Base-by-base conservation (phyloP, 2,329 filamentous ascomycete species). In the Microcyclospora pomicola region DNA sequence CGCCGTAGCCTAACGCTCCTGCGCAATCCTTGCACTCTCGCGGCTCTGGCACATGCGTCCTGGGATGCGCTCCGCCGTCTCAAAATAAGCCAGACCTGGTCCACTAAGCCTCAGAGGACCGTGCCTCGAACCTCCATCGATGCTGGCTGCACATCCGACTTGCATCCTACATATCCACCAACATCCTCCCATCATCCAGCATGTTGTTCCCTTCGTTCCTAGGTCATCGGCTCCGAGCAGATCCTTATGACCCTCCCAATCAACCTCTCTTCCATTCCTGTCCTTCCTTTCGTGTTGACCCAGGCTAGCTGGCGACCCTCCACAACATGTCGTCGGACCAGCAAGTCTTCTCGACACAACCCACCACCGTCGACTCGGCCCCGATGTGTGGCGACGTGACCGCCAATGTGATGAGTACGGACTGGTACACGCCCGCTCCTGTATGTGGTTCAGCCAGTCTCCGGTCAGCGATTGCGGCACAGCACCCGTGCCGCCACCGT, bases 101-200 rank as follows among this genome's bases (percentile, higher is more conserved):
- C 42, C 42, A 39, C 41, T 48, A 41, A 49, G 49, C 45, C 43
- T 45, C 41, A 42, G 14, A 33, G 24, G 40, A 39, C 45, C 38
- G 37, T 38, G 43, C 45, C 35, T 24, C 19, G 19, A 24, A 7
- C 4, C 19, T 24, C 19, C 38, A 42, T 39, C 41, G 36, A 39
- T 47, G 47, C 45, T 38, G n/a, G 37, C 39, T 43, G 36, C 4
- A 15, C 30, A 31, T 31, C 39, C 37, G 34, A 33, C 41, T 44
- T 42, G 35, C 41, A 48, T 49, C 47, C 48, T 53, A 53, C 51
- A 47, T 50, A 54, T 52, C 45, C 42, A 48, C 46, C 50, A 52
- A 49, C 49, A 50, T 52, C 45, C 48, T 49, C 49, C 36, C 36
- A 44, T 46, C 49, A 39, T 38, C 36, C 34, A 44, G 41, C 47